Conservation (phyloP, 805 yeast genomes). For the Zygoascus flipseniorum region DNA sequence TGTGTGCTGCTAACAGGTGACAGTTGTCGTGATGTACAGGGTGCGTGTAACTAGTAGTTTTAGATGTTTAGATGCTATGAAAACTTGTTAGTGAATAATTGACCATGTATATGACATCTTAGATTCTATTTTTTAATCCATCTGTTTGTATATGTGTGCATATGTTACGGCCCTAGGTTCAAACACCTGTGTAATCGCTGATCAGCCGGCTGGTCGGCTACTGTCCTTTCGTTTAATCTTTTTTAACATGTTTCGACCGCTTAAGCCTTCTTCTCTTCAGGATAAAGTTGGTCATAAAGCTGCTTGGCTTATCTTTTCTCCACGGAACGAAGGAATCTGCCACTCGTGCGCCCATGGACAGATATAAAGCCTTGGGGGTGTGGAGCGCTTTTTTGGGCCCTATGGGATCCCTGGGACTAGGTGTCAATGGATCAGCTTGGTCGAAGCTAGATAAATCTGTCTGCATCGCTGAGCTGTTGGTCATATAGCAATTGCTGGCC, state of each 20-base stretch:
- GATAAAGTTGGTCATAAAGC: background rate
- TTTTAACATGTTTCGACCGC: background rate
- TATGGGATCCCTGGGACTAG: background rate
- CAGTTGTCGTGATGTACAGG: no score
- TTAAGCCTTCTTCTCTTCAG: background rate
- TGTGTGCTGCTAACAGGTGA: no score
- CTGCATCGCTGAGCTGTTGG: background rate
- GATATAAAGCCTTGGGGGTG: background rate
- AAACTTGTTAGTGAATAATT: no score
- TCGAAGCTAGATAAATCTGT: background rate
- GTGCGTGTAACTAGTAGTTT: no score
- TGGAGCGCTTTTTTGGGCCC: background rate
- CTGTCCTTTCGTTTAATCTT: background rate
- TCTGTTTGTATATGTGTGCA: no score
- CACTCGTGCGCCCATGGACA: background rate
- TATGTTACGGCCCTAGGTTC: no score
- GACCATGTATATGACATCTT: no score
- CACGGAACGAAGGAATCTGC: background rate
- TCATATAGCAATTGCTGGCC: background rate
- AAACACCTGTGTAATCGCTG: no score
- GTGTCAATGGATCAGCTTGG: background rate
- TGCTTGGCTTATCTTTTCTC: background rate
- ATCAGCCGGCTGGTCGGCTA: no score
- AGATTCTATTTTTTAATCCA: no score
- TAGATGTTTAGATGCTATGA: no score